Conservation (phyloP, 805 yeast genomes). For the Kockiozyma suomiensis region DNA sequence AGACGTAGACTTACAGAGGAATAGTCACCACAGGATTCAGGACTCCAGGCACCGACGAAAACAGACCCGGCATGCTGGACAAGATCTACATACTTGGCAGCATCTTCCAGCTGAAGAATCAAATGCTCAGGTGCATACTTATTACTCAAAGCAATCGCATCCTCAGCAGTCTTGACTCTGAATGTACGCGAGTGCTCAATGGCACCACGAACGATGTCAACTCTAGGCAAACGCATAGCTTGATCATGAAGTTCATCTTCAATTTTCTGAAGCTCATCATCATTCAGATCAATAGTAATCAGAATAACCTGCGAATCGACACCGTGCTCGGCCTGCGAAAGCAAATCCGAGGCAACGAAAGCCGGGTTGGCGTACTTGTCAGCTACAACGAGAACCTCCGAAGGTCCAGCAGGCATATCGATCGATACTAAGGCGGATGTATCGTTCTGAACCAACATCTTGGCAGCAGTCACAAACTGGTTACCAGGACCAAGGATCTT, state of each 20-base stretch:
- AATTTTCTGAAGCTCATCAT: constrained; percentile 62
- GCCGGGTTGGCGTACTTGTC: constrained; percentile 88
- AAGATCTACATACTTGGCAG: constrained; percentile 65
- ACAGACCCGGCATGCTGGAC: constrained; percentile 95
- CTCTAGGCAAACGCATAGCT: constrained; percentile 84
- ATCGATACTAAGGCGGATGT: constrained; percentile 92
- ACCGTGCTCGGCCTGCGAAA: constrained; percentile 99
- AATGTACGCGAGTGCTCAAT: constrained; percentile 88
- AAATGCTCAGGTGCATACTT: constrained; percentile 97
- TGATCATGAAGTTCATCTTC: constrained; percentile 84
- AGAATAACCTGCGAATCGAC: constrained; percentile 95
- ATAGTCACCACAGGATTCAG: constrained; percentile 98
- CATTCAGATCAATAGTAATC: constrained; percentile 73
- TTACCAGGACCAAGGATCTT: constrained; percentile 98
- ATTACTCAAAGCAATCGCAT: constrained; percentile 87
- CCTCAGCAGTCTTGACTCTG: constrained; percentile 65
- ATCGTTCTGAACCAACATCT: constrained; percentile 95
- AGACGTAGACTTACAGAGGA: constrained; percentile 48
- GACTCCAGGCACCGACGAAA: constrained; percentile 93
- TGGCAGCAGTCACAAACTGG: constrained; percentile 98
- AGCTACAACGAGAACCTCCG: constrained; percentile 90
- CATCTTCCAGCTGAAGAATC: constrained; percentile 84
- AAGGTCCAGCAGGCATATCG: constrained; percentile 99
- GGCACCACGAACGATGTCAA: constrained; percentile 88
- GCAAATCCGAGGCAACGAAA: constrained; percentile 93